Percentiles rank a stretch among this genome's conserved stretches.
phyloP scores from a whole-genome alignment of 306 rosid genomes.

The Glycine latifolia region DNA sequence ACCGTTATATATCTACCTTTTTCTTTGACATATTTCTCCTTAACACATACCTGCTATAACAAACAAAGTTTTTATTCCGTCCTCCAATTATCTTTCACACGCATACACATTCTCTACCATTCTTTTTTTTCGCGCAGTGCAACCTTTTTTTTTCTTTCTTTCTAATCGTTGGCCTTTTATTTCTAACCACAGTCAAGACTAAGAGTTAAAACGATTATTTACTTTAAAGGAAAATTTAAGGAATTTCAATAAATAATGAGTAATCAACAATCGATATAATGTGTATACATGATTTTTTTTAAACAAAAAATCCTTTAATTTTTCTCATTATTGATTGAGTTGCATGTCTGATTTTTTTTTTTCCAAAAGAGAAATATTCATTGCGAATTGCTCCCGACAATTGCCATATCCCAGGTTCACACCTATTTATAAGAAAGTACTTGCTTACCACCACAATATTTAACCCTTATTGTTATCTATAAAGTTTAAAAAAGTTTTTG shows the following conservation, averaged over 20 bases:
- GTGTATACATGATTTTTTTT: background rate
- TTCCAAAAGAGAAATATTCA: background rate
- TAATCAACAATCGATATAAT: background rate
- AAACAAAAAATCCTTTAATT: background rate
- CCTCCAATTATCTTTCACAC: background rate
- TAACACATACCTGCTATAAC: background rate
- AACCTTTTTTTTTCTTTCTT: background rate
- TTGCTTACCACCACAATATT: background rate
- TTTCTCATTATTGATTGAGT: constrained; percentile 3
- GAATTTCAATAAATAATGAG: background rate
- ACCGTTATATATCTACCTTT: too few species aligned
- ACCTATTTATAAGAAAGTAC: background rate
- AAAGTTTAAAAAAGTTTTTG: background rate
- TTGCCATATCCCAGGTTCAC: background rate
- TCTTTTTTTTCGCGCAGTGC: background rate
- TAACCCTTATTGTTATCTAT: background rate
- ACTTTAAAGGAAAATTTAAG: background rate
- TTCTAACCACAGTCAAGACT: background rate
- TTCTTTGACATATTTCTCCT: background rate
- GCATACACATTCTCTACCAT: background rate
- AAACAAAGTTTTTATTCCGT: background rate
- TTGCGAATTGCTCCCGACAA: background rate
- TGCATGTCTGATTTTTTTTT: background rate
- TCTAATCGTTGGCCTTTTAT: background rate
- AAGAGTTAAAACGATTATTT: background rate